phyloP scores from a whole-genome alignment of 2,329 filamentous ascomycete genomes.

The Clonostachys byssicola region DNA sequence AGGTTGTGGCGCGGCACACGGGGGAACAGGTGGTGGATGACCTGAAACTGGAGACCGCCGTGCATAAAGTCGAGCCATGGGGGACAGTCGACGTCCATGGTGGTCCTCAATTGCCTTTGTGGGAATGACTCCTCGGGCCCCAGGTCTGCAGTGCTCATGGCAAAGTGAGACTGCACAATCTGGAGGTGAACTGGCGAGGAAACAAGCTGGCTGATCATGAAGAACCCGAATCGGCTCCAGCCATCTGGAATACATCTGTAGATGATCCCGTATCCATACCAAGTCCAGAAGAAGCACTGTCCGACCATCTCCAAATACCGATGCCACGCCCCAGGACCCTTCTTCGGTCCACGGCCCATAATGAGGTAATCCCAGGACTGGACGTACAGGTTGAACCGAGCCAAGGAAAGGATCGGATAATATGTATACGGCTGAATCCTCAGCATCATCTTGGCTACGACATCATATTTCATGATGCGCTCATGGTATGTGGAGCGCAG shows the following conservation, averaged over 20 bases:
- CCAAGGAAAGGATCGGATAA: constrained; percentile 76
- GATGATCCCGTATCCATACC: constrained; percentile 76
- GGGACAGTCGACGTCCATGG: constrained; percentile 83
- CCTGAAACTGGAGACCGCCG: constrained; percentile 79
- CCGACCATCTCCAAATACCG: constrained; percentile 59
- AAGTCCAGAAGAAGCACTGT: constrained; percentile 62
- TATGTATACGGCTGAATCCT: constrained; percentile 78
- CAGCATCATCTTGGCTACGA: constrained; percentile 64
- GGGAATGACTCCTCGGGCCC: constrained; percentile 76
- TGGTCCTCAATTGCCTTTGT: constrained; percentile 80
- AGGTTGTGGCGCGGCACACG: constrained; percentile 77
- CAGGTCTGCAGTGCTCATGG: constrained; percentile 84
- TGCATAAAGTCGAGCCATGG: constrained; percentile 80
- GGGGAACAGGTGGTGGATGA: constrained; percentile 75
- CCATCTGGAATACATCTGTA: constrained; percentile 52
- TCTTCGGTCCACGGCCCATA: constrained; percentile 50
- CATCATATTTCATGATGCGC: constrained; percentile 51
- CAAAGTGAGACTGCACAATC: constrained; percentile 88
- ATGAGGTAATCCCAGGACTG: constrained; percentile 68
- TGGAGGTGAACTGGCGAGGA: constrained; percentile 83
- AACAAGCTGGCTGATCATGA: constrained; percentile 76
- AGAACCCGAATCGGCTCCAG: constrained; percentile 66
- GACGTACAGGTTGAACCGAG: constrained; percentile 82
- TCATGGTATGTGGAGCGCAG: constrained; percentile 78
- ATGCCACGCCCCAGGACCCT: constrained; percentile 60